Evolutionary conservation across 192 early-diverging fungal species (phyloP), one percentile per base, ranked within the genome.

Genomic region (Coemansia sp.): DNA sequence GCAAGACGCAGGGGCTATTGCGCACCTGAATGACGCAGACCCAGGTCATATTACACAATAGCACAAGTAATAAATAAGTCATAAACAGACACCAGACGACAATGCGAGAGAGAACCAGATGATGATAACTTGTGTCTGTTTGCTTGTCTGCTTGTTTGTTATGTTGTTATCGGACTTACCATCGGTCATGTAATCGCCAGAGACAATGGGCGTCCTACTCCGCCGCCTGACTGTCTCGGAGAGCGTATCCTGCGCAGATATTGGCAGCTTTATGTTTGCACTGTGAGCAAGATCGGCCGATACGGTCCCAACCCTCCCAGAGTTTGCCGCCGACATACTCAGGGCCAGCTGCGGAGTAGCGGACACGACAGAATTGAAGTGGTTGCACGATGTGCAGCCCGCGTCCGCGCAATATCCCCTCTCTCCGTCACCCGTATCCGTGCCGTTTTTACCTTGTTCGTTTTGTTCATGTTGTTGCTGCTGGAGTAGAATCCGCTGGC

Each of bases 241-340:
- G 25, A 82, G 77, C 55, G 75, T 42, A 49, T 82, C 80, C 71
- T 71, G 74, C n/a, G 80, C 80, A 17, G 75, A 82, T 19, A 74
- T 65, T 17, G 80, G 80, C 10, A 82, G 70, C 37, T 82, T 82
- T 54, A 82, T 77, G 48, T 74, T 82, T 48, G 80, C 80, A 13
- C 66, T 58, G 32, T 82, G 80, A 20, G 69, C 80, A 32, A 82
- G 69, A 41, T 73, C 80, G 41, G 63, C 53, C 43, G 80, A 55
- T 16, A 75, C 74, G 12, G 65, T 43, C 11, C 71, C 60, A 6
- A 82, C 71, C 48, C 71, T 82, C 60, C 80, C 80, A 37, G 75
- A 68, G 71, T 82, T 82, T 13, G 68, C 71, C 41, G 80, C 80
- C 20, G 80, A 82, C 74, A 82, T 77, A 20, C 63, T 66, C 71